These are phyloP conservation scores for Pneumocystis murina DNA, from an alignment of 1,139 yeast species.

Conservation along the genomic window DNA sequence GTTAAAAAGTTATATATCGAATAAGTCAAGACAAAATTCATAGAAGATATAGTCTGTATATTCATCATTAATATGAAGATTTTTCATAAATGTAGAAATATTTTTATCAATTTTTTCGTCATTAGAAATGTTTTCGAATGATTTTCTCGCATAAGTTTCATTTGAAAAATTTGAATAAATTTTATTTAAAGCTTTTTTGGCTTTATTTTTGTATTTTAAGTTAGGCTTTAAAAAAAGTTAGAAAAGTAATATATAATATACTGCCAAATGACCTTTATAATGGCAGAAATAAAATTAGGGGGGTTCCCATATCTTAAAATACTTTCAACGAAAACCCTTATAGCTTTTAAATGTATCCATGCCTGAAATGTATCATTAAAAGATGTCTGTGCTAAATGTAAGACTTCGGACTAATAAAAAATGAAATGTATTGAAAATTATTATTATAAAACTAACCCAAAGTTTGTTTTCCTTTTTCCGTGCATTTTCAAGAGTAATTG, in stretches of 20 bases:
- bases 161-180: conserved; percentile 7
- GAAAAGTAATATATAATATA: conserved; percentile 17
- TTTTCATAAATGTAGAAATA: neutral
- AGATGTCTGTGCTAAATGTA: conserved; percentile 73
- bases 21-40: neutral
- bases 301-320: conserved; percentile 94
- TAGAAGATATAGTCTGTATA: neutral
- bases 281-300: conserved; percentile 64
- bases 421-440: conserved; percentile 33
- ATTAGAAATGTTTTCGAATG: neutral
- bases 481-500: conserved; percentile 33
- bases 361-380: conserved; percentile 69
- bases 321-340: conserved; percentile 45
- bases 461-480: conserved; percentile 68
- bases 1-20: neutral
- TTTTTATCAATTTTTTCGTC: neutral
- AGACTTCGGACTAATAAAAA: conserved; percentile 42
- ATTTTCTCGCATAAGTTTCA: neutral
- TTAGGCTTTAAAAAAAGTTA: conserved; percentile 15
- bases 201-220: conserved; percentile 19
- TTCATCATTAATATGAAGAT: neutral
- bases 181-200: conserved; percentile 6
- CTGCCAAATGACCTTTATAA: conserved; percentile 27
- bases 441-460: conserved; percentile 47
- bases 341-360: conserved; percentile 76